phyloP scores from a whole-genome alignment of 2,329 filamentous ascomycete genomes.

The Penicillium capsulatum region DNA sequence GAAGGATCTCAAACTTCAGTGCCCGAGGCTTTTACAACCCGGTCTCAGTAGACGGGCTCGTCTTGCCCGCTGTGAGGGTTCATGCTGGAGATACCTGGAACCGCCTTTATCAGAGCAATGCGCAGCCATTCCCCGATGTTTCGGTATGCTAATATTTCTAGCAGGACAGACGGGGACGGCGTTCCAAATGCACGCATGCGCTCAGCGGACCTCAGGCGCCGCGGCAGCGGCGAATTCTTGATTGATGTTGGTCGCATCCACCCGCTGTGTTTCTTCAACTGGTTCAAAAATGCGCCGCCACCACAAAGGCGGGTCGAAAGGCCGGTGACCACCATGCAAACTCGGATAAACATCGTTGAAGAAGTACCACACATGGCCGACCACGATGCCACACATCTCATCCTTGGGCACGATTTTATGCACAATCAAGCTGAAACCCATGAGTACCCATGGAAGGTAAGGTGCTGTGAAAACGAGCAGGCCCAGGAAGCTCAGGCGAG shows the following conservation, averaged over 20 bases:
- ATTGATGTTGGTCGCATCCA: slow-evolving; percentile 29
- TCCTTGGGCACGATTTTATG: slow-evolving; percentile 89
- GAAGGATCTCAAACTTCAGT: too few species aligned
- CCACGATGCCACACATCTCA: slow-evolving; percentile 90
- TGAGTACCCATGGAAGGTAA: slow-evolving; percentile 92
- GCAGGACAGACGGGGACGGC: too few species aligned
- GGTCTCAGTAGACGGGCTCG: too few species aligned
- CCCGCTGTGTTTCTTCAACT: slow-evolving; percentile 14
- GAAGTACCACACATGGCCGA: slow-evolving; percentile 97
- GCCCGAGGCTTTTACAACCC: too few species aligned
- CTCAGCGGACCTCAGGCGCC: slow-evolving; percentile 33
- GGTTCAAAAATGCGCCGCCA: slow-evolving; percentile 79
- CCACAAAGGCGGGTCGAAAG: slow-evolving; percentile 83
- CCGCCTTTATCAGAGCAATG: too few species aligned
- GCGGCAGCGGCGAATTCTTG: slow-evolving; percentile 33
- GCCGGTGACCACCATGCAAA: slow-evolving; percentile 76
- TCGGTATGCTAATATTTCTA: too few species aligned
- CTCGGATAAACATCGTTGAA: slow-evolving; percentile 95
- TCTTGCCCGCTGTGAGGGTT: too few species aligned
- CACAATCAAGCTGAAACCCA: slow-evolving; percentile 86
- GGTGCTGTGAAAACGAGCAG: slow-evolving; percentile 88
- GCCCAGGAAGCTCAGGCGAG: slow-evolving; percentile 81
- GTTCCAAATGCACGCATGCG: neutral
- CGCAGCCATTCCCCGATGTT: too few species aligned
- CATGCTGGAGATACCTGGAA: too few species aligned